phyloP scores from a whole-genome alignment of 495 filamentous ascomycete genomes.

The Hypoxylon fuscum region DNA sequence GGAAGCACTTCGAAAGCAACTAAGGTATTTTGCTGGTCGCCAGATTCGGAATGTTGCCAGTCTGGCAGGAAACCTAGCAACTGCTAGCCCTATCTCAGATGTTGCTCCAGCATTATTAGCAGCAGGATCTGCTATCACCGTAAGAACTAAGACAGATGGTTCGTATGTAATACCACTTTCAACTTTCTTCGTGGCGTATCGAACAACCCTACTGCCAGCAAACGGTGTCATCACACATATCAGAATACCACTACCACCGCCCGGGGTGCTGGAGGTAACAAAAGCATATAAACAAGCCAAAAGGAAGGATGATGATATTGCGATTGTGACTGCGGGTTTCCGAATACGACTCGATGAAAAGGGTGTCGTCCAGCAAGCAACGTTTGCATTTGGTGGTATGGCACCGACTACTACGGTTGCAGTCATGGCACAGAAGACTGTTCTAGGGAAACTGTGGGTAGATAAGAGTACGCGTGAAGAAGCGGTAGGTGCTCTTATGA shows the following conservation, averaged over 20 bases:
- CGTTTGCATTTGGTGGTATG: slow-evolving; percentile 81
- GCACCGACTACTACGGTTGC: slow-evolving; percentile 78
- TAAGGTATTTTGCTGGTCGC: slow-evolving; percentile 82
- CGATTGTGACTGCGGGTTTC: slow-evolving; percentile 82
- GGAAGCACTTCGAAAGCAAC: slow-evolving; percentile 69
- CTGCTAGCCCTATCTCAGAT: slow-evolving; percentile 89
- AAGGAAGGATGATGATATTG: slow-evolving; percentile 88
- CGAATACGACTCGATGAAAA: slow-evolving; percentile 67
- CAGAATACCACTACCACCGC: slow-evolving; percentile 69
- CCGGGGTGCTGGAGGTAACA: slow-evolving; percentile 63
- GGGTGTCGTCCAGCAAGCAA: slow-evolving; percentile 67
- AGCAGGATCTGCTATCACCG: slow-evolving; percentile 73
- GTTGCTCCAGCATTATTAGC: slow-evolving; percentile 85
- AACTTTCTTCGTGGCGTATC: slow-evolving; percentile 83
- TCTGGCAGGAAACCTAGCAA: slow-evolving; percentile 84
- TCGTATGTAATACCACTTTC: slow-evolving; percentile 76
- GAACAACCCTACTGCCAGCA: slow-evolving; percentile 75
- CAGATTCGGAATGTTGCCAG: slow-evolving; percentile 91
- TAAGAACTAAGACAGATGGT: slow-evolving; percentile 70
- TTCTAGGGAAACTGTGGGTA: slow-evolving; percentile 74
- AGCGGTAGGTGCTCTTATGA: slow-evolving; percentile 74
- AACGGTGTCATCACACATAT: slow-evolving; percentile 80
- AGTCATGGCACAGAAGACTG: slow-evolving; percentile 66
- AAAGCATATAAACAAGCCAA: slow-evolving; percentile 85
- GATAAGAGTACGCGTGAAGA: slow-evolving; percentile 74